Evolutionary conservation across 2,329 filamentous ascomycete species (phyloP).

Genomic region (Fonsecaea multimorphosa): DNA sequence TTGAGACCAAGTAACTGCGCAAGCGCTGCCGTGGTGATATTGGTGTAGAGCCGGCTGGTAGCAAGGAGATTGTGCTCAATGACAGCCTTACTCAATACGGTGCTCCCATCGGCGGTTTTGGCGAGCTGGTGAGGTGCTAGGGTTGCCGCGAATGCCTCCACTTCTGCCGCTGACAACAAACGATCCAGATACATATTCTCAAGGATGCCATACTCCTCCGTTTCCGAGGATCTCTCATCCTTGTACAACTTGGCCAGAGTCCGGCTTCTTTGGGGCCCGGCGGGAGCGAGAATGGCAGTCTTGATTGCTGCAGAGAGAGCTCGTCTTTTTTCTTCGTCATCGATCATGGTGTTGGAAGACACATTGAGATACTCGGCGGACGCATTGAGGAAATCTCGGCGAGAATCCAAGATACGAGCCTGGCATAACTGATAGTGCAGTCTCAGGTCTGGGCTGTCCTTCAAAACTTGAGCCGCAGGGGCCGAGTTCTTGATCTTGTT

Average conservation of each 20-base stretch:
- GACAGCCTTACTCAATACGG: conserved; percentile 89
- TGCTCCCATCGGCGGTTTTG: conserved; percentile 85
- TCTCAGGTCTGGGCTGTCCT: conserved; percentile 71
- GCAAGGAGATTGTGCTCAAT: conserved; percentile 95
- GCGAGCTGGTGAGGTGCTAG: conserved; percentile 89
- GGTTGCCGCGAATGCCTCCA: conserved; percentile 80
- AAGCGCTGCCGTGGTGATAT: conserved; percentile 77
- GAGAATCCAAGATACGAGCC: conserved; percentile 89
- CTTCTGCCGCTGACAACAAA: conserved; percentile 79
- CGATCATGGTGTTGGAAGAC: conserved; percentile 76
- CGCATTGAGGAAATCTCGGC: conserved; percentile 86
- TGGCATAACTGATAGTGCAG: conserved; percentile 90
- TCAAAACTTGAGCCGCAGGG: conserved; percentile 64
- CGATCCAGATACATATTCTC: conserved; percentile 98
- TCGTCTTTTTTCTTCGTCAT: conserved; percentile 82
- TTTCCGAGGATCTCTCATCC: conserved; percentile 78
- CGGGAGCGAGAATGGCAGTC: conserved; percentile 89
- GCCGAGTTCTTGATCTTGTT: conserved; percentile 96
- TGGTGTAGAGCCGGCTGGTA: conserved; percentile 78
- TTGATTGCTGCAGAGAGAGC: conserved; percentile 87
- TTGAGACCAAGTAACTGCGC: conserved; percentile 78
- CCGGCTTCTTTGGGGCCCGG: conserved; percentile 81
- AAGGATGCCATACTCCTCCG: conserved; percentile 83
- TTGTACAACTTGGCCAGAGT: conserved; percentile 87
- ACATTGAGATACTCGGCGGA: conserved; percentile 87